Percentiles rank a stretch among this genome's conserved stretches.
Conservation (phyloP, 2,329 filamentous ascomycete species). For the Fusarium chuoi region DNA sequence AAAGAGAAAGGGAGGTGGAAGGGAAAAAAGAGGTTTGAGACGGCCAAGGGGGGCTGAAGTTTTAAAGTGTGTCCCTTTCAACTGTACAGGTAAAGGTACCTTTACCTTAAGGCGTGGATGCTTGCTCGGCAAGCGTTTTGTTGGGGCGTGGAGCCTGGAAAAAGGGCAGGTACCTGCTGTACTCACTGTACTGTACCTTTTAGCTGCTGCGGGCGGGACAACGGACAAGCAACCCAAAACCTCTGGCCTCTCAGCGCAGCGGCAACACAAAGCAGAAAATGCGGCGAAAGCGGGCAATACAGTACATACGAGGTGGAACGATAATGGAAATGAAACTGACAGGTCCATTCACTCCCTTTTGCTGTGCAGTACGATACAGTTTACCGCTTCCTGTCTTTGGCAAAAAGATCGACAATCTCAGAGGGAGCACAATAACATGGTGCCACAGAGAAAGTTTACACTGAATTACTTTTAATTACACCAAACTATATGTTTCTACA, state of each 20-base stretch:
- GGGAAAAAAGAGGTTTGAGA: not conserved
- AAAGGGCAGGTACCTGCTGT: slow-evolving; percentile 6
- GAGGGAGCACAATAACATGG: slow-evolving; percentile 3
- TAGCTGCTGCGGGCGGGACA: slow-evolving; percentile 12
- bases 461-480: not conserved
- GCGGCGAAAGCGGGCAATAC: slow-evolving; percentile 22
- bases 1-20: slow-evolving; percentile 5
- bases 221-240: slow-evolving; percentile 5
- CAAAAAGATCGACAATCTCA: slow-evolving; percentile 26
- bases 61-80: slow-evolving; percentile 29
- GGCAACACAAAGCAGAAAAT: slow-evolving; percentile 25
- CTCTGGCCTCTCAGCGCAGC: slow-evolving; percentile 16
- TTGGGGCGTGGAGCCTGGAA: slow-evolving; percentile 44
- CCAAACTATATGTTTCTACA: not conserved
- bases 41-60: slow-evolving; percentile 32
- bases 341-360: not conserved
- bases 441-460: not conserved
- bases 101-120: slow-evolving; percentile 4
- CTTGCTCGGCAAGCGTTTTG: slow-evolving; percentile 42
- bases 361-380: not conserved
- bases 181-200: not conserved
- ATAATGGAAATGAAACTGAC: slow-evolving; percentile 8
- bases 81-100: slow-evolving; percentile 1
- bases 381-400: slow-evolving; percentile 25
- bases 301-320: slow-evolving; percentile 20